Evolutionary conservation across 495 filamentous ascomycete species (phyloP).

Genomic region (Lepidopterella palustris): DNA sequence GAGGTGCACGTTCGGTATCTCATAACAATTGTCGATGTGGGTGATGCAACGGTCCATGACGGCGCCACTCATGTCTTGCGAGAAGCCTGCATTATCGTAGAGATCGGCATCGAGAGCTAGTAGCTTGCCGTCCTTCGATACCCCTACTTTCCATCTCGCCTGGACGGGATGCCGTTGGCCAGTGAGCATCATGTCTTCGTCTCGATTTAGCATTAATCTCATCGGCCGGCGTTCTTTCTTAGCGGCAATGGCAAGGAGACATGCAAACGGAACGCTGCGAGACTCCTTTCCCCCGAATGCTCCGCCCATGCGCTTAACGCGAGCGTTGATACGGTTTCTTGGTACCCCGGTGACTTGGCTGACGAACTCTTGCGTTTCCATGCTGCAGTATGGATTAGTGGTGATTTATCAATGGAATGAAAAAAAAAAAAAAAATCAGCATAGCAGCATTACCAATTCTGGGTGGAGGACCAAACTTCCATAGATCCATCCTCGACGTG

Average conservation of each 20-base stretch:
- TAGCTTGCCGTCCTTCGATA: conserved; percentile 37
- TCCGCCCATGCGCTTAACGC: conserved; percentile 41
- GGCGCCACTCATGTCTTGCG: conserved; percentile 38
- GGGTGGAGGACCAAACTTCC: conserved; percentile 42
- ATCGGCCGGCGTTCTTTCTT: conserved; percentile 39
- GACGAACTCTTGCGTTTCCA: conserved; percentile 42
- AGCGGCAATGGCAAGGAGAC: conserved; percentile 38
- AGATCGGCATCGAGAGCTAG: conserved; percentile 39
- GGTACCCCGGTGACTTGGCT: conserved; percentile 38
- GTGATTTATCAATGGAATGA: background rate
- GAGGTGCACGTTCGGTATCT: conserved; percentile 38
- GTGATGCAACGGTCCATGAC: conserved; percentile 41
- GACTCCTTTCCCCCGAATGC: conserved; percentile 42
- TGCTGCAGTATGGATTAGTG: conserved; percentile 12
- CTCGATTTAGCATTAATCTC: conserved; percentile 40
- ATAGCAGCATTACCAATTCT: conserved; percentile 21
- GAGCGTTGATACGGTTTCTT: conserved; percentile 39
- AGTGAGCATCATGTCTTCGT: conserved; percentile 41
- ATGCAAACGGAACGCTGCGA: conserved; percentile 35
- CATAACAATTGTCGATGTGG: conserved; percentile 39
- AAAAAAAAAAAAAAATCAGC: background rate
- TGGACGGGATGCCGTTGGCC: conserved; percentile 39
- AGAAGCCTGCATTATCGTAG: conserved; percentile 40
- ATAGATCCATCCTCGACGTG: conserved; percentile 36
- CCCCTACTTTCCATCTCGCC: conserved; percentile 40